Conservation (phyloP, 352 stramenopile genomes). For the Nothophytophthora sp. region DNA sequence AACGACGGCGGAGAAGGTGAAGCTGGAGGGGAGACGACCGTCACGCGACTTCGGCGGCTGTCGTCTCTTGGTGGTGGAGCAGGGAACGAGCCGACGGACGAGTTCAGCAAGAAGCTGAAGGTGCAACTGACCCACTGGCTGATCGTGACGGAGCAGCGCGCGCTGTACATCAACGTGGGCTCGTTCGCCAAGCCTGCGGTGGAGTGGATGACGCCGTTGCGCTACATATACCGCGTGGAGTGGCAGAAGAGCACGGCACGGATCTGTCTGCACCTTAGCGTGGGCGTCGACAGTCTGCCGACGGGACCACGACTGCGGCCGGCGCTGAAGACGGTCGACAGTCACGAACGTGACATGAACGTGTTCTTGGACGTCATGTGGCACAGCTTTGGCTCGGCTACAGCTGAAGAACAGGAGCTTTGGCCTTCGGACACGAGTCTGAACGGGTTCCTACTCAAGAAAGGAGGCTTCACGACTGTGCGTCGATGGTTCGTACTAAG, state of each 20-base stretch:
- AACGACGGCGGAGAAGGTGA: constrained; percentile 18
- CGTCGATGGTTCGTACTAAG: constrained; percentile 89
- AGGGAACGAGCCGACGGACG: constrained; percentile 21
- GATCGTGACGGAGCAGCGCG: constrained; percentile 87
- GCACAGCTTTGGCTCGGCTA: constrained; percentile 82
- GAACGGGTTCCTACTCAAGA: constrained; percentile 85
- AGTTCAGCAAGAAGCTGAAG: constrained; percentile 48
- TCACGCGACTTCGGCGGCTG: constrained; percentile 23
- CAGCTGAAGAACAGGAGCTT: constrained; percentile 84
- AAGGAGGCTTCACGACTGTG: constrained; percentile 76
- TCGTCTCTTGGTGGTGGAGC: constrained; percentile 15
- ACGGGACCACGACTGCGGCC: constrained; percentile 77
- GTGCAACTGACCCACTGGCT: constrained; percentile 85
- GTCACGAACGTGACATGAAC: constrained; percentile 84
- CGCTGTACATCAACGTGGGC: constrained; percentile 85
- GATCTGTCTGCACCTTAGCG: constrained; percentile 79
- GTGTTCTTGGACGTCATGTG: constrained; percentile 90
- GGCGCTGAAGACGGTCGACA: constrained; percentile 67
- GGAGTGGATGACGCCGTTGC: constrained; percentile 89
- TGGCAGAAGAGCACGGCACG: constrained; percentile 53
- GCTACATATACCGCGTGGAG: constrained; percentile 85
- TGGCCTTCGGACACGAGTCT: constrained; percentile 90
- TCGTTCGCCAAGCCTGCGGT: constrained; percentile 77
- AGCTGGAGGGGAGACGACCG: constrained; percentile 16
- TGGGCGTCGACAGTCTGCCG: constrained; percentile 84